Percentiles rank a stretch among this genome's conserved stretches.
Conservation (phyloP, 176 grass and related monocot species). For the Oryza nivara region DNA sequence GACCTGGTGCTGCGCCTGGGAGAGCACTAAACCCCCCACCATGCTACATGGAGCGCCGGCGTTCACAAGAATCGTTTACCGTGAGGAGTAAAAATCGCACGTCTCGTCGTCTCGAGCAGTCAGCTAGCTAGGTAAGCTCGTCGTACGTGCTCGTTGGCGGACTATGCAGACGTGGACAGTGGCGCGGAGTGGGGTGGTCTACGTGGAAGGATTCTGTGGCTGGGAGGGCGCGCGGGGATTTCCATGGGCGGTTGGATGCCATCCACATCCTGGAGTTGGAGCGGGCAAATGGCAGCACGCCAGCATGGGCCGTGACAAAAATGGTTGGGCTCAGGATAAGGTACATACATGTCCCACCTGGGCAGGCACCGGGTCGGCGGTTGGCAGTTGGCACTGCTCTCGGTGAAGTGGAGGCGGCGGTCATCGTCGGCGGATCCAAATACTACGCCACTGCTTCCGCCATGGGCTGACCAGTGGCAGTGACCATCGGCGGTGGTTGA, state of each 20-base stretch:
- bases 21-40: constrained; percentile 59
- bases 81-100: constrained; percentile 6
- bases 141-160: background rate
- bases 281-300: constrained; percentile 45
- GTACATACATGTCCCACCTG: constrained; percentile 17
- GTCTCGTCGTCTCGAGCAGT: background rate
- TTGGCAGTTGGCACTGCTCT: no score
- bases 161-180: constrained; percentile 14
- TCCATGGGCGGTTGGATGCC: constrained; percentile 32
- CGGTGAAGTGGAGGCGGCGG: no score
- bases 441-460: no score
- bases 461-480: no score
- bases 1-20: background rate
- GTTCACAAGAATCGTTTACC: constrained; percentile 29
- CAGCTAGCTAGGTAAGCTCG: background rate
- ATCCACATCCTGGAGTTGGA: constrained; percentile 54
- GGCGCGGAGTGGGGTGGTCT: background rate
- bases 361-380: background rate
- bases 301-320: background rate
- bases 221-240: constrained; percentile 47
- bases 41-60: constrained; percentile 40
- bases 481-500: no score
- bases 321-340: constrained; percentile 41
- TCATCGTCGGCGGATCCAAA: no score
- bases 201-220: constrained; percentile 43